Conservation (phyloP, 176 grass and related monocot genomes). For the Themeda triandra region DNA sequence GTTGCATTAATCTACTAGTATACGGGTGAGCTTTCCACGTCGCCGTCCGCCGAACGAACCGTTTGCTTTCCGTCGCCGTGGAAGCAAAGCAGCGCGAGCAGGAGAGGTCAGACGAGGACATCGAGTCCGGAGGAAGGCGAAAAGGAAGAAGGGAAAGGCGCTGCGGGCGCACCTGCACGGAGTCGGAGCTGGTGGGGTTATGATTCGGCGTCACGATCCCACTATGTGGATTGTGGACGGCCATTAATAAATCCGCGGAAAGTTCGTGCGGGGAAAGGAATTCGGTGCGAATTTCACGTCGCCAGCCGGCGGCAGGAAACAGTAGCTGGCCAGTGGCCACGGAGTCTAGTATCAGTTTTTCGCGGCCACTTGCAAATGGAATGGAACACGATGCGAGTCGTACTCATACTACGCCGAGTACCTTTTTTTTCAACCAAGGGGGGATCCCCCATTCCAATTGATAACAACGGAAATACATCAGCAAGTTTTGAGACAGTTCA, state of each 20-base stretch:
- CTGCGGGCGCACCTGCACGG: background rate
- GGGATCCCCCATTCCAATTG: too few relatives aligned
- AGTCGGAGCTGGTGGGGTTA: background rate
- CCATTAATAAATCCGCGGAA: background rate
- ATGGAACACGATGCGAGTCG: background rate
- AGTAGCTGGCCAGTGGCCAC: background rate
- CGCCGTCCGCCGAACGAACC: background rate
- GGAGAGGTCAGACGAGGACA: background rate
- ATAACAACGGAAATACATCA: too few relatives aligned
- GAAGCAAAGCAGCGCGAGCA: background rate
- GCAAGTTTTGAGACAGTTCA: too few relatives aligned
- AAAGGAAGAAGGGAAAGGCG: background rate
- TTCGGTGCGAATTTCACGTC: background rate
- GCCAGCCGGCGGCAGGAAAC: background rate
- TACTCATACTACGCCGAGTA: background rate
- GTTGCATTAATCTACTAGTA: background rate
- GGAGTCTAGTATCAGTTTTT: background rate
- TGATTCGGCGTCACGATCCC: slow-evolving; percentile 5
- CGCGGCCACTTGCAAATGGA: background rate
- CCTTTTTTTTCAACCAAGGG: too few relatives aligned
- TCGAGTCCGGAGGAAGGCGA: background rate
- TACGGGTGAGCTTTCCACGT: slow-evolving; percentile 47
- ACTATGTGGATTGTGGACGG: background rate
- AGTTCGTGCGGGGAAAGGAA: background rate
- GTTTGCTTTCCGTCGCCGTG: background rate